These are phyloP conservation scores for Phaffia tasmanica DNA, from an alignment of 768 basidiomycete species.

Conservation along the genomic window DNA sequence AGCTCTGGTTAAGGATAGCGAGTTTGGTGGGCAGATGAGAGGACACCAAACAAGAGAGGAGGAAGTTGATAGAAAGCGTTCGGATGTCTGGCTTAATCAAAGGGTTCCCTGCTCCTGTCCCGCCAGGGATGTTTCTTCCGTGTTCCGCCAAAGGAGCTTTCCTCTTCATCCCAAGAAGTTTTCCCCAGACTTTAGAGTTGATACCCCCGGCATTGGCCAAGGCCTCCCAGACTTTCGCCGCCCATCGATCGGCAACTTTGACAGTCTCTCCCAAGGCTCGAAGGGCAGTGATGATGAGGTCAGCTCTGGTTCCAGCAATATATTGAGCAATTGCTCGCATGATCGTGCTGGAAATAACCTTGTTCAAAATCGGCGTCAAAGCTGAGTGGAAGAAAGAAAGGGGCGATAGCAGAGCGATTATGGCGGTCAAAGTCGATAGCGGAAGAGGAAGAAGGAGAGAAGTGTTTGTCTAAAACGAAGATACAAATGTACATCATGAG, in stretches of 20 bases:
- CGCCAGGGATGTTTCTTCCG: constrained; percentile 2
- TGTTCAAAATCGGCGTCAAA: constrained; percentile 55
- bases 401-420: constrained; percentile 53
- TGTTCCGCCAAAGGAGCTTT: constrained; percentile 2
- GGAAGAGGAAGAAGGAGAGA: constrained; percentile 31
- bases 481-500: not conserved
- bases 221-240: constrained; percentile 46
- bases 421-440: constrained; percentile 48
- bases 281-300: constrained; percentile 55
- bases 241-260: constrained; percentile 24
- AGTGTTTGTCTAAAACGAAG: constrained; percentile 11
- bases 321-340: constrained; percentile 53
- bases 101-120: constrained; percentile 1
- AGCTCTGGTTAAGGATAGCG: constrained; percentile 20
- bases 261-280: constrained; percentile 48
- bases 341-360: constrained; percentile 49
- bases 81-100: constrained; percentile 53
- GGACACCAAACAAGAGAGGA: constrained; percentile 58
- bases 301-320: constrained; percentile 52
- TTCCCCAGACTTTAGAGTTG: constrained; percentile 25
- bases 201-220: constrained; percentile 41
- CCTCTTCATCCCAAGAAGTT: constrained; percentile 22
- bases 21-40: constrained; percentile 24
- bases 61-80: constrained; percentile 59
- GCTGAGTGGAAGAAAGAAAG: constrained; percentile 59